Base-by-base conservation (phyloP, 2,329 filamentous ascomycete species). In the Cladophialophora exuberans region DNA sequence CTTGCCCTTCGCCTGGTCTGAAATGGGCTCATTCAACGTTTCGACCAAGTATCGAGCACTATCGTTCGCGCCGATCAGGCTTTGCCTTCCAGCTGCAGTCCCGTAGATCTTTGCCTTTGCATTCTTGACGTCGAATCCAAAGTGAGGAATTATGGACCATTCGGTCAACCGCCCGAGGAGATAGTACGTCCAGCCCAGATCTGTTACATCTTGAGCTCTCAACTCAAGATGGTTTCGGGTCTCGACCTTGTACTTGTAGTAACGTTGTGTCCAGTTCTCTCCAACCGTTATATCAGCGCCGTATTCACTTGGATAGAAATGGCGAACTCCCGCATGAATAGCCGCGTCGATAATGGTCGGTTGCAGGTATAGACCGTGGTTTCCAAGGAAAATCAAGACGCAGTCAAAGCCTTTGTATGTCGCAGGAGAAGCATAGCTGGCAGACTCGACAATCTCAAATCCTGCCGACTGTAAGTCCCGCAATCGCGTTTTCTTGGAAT, bases 341-440 rank as follows among this genome's bases (percentile, higher is more conserved):
- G 67, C 62, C 35, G 72, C 70, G 62, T 76, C 69, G 31, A 75
- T 74, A 30, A 76, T 63, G n/a, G 65, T 64, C 17, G 72, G 69
- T 55, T 70, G 67, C 2, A 54, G 26, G 7, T 51, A 35, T 17
- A 60, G 26, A 2, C 54, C 57, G 23, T 57, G 38, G 18, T 52
- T 54, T 38, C 54, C 57, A 6, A 57, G 42, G 31, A 57, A 57
- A 17, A 28, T 57, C 41, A 60, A 38, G n/a, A 60, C 45, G 41
- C 57, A 56, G 45, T 60, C 54, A 45, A 60, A 54, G 18, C 57
- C 57, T 23, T 50, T 33, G 26, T 50, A 50, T n/a, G 47, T 3
- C 17, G 30, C 25, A 3, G 47, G 25, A 7, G 47, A 50, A 42
- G 25, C 17, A 42, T 50, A 50, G 25, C 23, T 25, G n/a, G 47